phyloP scores from a whole-genome alignment of 2,329 filamentous ascomycete species.

The Fusarium zealandicum region DNA sequence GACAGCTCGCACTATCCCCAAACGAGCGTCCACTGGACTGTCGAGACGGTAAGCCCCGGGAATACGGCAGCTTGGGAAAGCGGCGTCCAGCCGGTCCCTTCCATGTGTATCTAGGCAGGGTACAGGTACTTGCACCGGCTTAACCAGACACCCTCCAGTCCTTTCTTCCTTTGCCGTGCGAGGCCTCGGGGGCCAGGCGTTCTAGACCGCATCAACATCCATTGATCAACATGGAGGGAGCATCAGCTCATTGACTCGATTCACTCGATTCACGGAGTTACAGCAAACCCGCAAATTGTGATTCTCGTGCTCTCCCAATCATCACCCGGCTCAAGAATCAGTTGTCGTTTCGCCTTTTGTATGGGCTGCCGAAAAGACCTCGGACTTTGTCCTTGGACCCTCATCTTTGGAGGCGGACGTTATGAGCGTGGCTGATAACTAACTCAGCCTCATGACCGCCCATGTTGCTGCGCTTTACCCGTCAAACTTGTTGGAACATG shows the following conservation, averaged over 20 bases:
- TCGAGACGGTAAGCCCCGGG: slow-evolving; percentile 21
- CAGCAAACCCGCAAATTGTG: too few relatives aligned
- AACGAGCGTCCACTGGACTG: slow-evolving; percentile 2
- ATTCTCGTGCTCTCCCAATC: neutral
- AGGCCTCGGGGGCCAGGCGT: slow-evolving; percentile 16
- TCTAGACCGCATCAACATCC: slow-evolving; percentile 32
- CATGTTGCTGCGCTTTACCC: neutral
- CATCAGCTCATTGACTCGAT: slow-evolving; percentile 5
- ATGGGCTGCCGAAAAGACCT: slow-evolving; percentile 1
- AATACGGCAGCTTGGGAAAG: slow-evolving; percentile 27
- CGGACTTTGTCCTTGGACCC: neutral
- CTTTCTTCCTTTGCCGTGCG: slow-evolving; percentile 13
- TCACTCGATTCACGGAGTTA: neutral
- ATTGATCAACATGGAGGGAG: slow-evolving; percentile 17
- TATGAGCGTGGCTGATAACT: neutral
- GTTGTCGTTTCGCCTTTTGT: neutral
- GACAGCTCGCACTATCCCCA: slow-evolving; percentile 2
- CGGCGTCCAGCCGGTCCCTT: slow-evolving; percentile 21
- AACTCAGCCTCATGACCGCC: slow-evolving; percentile 11
- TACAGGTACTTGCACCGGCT: slow-evolving; percentile 15
- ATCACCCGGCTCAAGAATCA: neutral
- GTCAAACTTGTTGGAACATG: neutral
- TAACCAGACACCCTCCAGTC: slow-evolving; percentile 16
- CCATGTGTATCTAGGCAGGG: slow-evolving; percentile 7
- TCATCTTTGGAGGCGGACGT: slow-evolving; percentile 1